These are phyloP conservation scores for Fusarium sp. DNA, from an alignment of 2,329 filamentous ascomycete species.

Conservation along the genomic window DNA sequence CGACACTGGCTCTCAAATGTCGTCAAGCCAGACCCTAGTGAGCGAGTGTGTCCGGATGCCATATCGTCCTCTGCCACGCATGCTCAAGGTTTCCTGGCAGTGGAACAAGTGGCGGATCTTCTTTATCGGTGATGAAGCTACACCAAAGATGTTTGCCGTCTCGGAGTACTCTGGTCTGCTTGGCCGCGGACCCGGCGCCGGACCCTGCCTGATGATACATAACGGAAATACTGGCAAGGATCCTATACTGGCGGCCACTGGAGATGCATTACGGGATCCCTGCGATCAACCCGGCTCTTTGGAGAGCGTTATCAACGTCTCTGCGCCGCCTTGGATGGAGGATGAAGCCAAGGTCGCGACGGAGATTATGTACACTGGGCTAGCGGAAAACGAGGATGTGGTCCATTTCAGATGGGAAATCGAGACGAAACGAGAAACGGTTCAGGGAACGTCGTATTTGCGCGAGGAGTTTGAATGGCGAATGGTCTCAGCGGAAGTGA, in stretches of 20 bases:
- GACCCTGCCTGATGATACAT: slow-evolving; percentile 27
- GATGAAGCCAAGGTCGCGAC: slow-evolving; percentile 20
- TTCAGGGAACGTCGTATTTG: slow-evolving; percentile 15
- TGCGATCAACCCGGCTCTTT: slow-evolving; percentile 18
- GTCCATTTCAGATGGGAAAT: slow-evolving; percentile 31
- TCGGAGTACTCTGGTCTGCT: slow-evolving; percentile 31
- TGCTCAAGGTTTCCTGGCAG: slow-evolving; percentile 33
- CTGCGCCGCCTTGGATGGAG: slow-evolving; percentile 20
- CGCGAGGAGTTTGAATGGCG: slow-evolving; percentile 33
- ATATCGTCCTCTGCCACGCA: slow-evolving; percentile 22
- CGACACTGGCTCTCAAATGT: slow-evolving; percentile 28
- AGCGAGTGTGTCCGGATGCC: slow-evolving; percentile 26
- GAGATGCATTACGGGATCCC: slow-evolving; percentile 23
- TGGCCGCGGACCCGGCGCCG: slow-evolving; percentile 14
- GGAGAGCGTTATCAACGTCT: slow-evolving; percentile 30
- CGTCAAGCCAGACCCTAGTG: slow-evolving; percentile 30
- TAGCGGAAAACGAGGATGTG: slow-evolving; percentile 21
- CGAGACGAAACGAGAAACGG: slow-evolving; percentile 18
- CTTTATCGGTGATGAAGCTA: slow-evolving; percentile 26
- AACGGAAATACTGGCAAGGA: slow-evolving; percentile 29
- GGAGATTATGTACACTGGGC: slow-evolving; percentile 27
- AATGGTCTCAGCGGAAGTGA: slow-evolving; percentile 21
- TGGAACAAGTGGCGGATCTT: slow-evolving; percentile 34
- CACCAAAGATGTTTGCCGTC: slow-evolving; percentile 31
- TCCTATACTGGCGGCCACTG: slow-evolving; percentile 26